phyloP scores from a whole-genome alignment of 192 early-diverging fungal species.

The Entomortierella lignicola region DNA sequence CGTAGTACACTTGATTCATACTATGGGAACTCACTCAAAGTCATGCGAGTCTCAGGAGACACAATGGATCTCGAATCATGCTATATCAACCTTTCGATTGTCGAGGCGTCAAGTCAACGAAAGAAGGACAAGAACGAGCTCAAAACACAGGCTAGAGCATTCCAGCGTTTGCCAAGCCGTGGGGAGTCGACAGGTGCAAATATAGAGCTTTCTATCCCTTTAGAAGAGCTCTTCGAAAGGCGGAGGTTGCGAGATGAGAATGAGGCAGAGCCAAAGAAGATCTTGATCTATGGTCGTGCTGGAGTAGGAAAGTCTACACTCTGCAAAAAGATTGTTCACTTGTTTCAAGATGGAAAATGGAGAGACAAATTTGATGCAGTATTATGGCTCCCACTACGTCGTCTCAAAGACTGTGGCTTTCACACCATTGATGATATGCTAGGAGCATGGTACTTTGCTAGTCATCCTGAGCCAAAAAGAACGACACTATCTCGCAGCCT shows the following conservation, averaged over 20 bases:
- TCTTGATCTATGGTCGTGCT: constrained; percentile 29
- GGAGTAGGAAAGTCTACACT: constrained; percentile 33
- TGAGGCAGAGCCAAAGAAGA: constrained; percentile 6
- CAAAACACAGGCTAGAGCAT: constrained; percentile 8
- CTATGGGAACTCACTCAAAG: not conserved
- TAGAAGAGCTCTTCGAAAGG: constrained; percentile 16
- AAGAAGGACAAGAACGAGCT: constrained; percentile 16
- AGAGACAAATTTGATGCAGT: constrained; percentile 14
- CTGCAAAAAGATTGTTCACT: constrained; percentile 28
- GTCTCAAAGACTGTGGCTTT: not conserved
- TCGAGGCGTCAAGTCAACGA: constrained; percentile 17
- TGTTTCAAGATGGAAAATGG: constrained; percentile 16
- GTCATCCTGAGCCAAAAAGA: not conserved
- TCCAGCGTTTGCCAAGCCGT: constrained; percentile 14
- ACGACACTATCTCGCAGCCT: too few species aligned
- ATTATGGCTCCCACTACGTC: constrained; percentile 26
- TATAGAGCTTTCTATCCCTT: not conserved
- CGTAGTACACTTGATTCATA: constrained; percentile 6
- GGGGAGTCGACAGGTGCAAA: not conserved
- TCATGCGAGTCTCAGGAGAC: constrained; percentile 16
- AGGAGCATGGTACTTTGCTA: not conserved
- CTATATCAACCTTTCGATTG: constrained; percentile 24
- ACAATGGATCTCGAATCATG: constrained; percentile 6
- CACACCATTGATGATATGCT: not conserved
- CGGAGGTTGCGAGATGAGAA: constrained; percentile 15